Base-by-base conservation (phyloP, 306 rosid species). In the Ochetophila trinervis region DNA sequence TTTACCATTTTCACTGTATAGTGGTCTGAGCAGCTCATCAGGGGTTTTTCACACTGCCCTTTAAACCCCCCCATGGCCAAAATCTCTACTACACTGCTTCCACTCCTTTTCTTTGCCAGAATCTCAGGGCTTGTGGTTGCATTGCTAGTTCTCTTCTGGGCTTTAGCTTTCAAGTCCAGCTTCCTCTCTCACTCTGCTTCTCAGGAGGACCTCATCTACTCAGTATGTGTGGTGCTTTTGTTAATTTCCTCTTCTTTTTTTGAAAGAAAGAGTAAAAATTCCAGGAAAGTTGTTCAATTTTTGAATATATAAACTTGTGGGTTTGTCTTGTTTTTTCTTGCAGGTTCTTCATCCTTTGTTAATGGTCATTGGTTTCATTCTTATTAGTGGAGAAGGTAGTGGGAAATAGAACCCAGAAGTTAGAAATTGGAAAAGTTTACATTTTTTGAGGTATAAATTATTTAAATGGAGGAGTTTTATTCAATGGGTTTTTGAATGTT, bases 341-440 rank as follows among this genome's bases (percentile, higher is more conserved):
- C 85, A 89, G 98, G 90, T 71, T 78, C 94, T 93, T 57, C 99
- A 93, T 76, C 99, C 99, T 64, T 54, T 93, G 44, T 62, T 87
- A 5, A 93, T 90, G 99, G 96, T 93, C 60, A 84, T 93, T 73
- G 99, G 99, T 18, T 86, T 93, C 67, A 78, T 89, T 60, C 85
- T 89, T 54, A 52, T 90, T 57, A 90, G 88, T 61, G 99, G 99
- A 70, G 96, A 93, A 84, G 99, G 99, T 87, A 78, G 21, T 57
- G 53, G 22, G 54, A 51, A 60, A 18, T 10, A 18, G 21, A 20
- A 22, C 40, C 69, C 63, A 22, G 8, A 35, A 60, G 71, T 52
- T 50, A 6, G 52, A 53, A 42, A 11, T 16, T 37, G 42, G 49
- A 36, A 16, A 36, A 11, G 16, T 13, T 15, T 49, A 19, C 8